These are phyloP conservation scores for Isabelozyma rhagii DNA, from an alignment of 805 yeast species.

Conservation along the genomic window DNA sequence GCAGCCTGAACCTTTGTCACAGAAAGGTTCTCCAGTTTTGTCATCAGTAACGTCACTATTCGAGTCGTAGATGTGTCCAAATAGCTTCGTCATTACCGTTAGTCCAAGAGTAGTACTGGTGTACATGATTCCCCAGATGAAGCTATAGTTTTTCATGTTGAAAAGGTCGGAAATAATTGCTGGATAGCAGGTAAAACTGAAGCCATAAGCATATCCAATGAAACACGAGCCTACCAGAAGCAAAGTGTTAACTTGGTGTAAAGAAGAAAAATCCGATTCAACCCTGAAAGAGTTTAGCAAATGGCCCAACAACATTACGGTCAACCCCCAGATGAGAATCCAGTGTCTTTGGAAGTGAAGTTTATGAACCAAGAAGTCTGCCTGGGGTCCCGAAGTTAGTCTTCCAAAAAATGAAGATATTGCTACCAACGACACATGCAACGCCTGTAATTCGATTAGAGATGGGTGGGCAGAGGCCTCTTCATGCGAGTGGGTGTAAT, in stretches of 20 bases:
- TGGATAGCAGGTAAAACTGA: conserved; percentile 31
- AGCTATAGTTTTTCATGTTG: conserved; percentile 29
- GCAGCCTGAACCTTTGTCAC: conserved; percentile 27
- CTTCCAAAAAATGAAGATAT: conserved; percentile 29
- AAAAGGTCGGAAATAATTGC: conserved; percentile 31
- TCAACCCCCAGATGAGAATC: conserved; percentile 26
- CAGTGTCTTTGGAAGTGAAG: conserved; percentile 27
- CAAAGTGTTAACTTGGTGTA: conserved; percentile 12
- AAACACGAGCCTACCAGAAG: conserved; percentile 22
- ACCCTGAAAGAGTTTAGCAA: conserved; percentile 14
- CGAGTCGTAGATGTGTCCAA: conserved; percentile 26
- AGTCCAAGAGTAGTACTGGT: conserved; percentile 30
- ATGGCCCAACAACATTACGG: conserved; percentile 28
- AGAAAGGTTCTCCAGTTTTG: conserved; percentile 11
- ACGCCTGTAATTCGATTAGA: conserved; percentile 23
- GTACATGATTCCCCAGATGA: conserved; percentile 33
- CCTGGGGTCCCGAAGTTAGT: conserved; percentile 27
- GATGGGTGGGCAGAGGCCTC: conserved; percentile 3
- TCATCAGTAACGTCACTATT: conserved; percentile 18
- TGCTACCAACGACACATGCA: conserved; percentile 32
- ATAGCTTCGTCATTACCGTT: conserved; percentile 27
- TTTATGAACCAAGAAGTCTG: conserved; percentile 23
- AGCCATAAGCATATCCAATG: conserved; percentile 34
- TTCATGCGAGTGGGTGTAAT: conserved; percentile 8
- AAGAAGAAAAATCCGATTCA: conserved; percentile 5